Evolutionary conservation across 2,329 filamentous ascomycete species (phyloP).

Genomic region (Tolypocladium paradoxum): DNA sequence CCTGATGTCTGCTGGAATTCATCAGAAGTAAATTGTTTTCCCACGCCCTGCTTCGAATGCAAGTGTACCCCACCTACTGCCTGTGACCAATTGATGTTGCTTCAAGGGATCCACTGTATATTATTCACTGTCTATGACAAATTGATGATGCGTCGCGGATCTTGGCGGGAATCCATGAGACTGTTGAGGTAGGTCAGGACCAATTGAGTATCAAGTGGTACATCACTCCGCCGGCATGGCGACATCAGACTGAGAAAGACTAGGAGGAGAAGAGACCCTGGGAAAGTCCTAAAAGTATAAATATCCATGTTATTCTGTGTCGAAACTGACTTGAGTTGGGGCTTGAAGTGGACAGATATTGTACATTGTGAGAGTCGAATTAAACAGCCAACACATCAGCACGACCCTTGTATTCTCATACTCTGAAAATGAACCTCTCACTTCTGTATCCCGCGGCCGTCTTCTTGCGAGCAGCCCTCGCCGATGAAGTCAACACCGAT

Average conservation of each 20-base stretch:
- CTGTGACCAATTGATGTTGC: not conserved
- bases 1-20: not conserved
- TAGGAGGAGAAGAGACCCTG: not conserved
- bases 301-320: not conserved
- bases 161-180: not conserved
- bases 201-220: not conserved
- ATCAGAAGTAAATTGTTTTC: not conserved
- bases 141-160: not conserved
- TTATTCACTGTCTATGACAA: not conserved
- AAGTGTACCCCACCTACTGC: not conserved
- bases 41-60: not conserved
- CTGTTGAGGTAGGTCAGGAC: not conserved
- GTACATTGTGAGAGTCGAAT: not conserved
- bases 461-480: not conserved
- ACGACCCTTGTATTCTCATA: too few species aligned
- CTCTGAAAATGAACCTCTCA: not conserved
- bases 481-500: not conserved
- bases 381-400: not conserved
- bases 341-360: not conserved
- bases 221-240: not conserved
- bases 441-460: not conserved
- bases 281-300: not conserved
- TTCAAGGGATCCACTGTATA: not conserved
- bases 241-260: not conserved
- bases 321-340: not conserved